Base-by-base conservation (phyloP, 148 eudicot species). In the Silene latifolia region DNA sequence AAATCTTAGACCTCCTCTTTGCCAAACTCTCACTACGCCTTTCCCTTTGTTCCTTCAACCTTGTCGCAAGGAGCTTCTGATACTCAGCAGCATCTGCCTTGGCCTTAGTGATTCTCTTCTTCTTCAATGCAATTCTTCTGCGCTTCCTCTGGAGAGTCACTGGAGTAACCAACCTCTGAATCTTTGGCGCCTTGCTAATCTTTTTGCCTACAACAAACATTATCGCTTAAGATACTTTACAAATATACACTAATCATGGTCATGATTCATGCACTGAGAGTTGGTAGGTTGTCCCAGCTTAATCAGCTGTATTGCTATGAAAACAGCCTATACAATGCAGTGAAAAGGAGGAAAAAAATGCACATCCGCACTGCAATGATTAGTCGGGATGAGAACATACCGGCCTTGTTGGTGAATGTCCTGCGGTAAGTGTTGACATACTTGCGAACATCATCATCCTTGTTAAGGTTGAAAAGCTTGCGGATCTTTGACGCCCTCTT, bases 401-500 rank as follows among this genome's bases (percentile, higher is more conserved):
- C 97, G 46, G 79, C 15, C 69, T 87, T 88, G 77, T 80, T 87
- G n/a, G 94, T 88, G 86, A 92, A 89, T 4, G 80, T 84, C 42
- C 92, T 82, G 8, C 94, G 87, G 84, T 91, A 91, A 10, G 97
- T 91, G 87, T 89, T 89, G 29, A 92, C 94, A 67, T 92, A 92
- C 90, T 92, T 89, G 82, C 93, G 80, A 2, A 91, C 97, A 83
- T 92, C 94, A 79, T 92, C 92, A 35, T 91, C 90, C 83, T 89
- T 92, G 64, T 87, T 81, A n/a, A 92, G 89, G 86, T 92, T 88
- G 73, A 92, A 92, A 71, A 92, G 97, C 84, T 92, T 92, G 62
- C 92, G 81, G 82, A 92, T 92, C 86, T 89, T 91, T 14, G 97
- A 89, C 24, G 97, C 90, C 82, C 97, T 91, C 85, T 91, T 91